phyloP scores from a whole-genome alignment of 2,329 filamentous ascomycete species.

The Cercospora brassicicola region DNA sequence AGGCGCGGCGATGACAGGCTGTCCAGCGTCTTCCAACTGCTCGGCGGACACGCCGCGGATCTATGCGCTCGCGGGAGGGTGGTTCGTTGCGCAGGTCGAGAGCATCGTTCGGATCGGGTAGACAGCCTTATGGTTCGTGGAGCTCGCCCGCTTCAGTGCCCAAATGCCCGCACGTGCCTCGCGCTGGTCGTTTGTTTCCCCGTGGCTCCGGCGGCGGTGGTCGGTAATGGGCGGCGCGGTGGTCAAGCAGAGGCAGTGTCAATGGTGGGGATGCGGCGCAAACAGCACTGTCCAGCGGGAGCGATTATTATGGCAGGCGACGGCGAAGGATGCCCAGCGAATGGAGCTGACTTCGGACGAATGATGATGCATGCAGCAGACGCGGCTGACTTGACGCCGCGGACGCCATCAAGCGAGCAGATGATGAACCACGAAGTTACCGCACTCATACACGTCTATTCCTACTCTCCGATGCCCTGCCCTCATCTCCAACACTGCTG shows the following conservation, averaged over 20 bases:
- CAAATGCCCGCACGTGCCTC: background rate
- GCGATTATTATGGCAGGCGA: background rate
- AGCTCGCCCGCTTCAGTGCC: background rate
- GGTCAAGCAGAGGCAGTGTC: background rate
- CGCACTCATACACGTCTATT: background rate
- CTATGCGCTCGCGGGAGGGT: background rate
- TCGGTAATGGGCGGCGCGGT: background rate
- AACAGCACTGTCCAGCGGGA: background rate
- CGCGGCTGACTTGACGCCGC: conserved; percentile 1
- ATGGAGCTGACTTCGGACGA: background rate
- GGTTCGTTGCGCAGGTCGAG: background rate
- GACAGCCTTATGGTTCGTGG: background rate
- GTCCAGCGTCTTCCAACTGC: background rate
- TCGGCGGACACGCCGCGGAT: background rate
- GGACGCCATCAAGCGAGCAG: background rate
- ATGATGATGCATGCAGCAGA: conserved; percentile 1
- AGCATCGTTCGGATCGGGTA: background rate
- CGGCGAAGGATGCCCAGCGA: background rate
- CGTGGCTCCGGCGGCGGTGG: background rate
- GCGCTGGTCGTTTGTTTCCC: background rate
- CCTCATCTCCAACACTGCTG: background rate
- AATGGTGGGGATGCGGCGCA: background rate
- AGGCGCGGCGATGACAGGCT: background rate
- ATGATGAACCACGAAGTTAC: background rate
- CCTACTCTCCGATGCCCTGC: background rate